Evolutionary conservation across 1,139 yeast genomes (phyloP).

Genomic region (Diutina neorugosa): DNA sequence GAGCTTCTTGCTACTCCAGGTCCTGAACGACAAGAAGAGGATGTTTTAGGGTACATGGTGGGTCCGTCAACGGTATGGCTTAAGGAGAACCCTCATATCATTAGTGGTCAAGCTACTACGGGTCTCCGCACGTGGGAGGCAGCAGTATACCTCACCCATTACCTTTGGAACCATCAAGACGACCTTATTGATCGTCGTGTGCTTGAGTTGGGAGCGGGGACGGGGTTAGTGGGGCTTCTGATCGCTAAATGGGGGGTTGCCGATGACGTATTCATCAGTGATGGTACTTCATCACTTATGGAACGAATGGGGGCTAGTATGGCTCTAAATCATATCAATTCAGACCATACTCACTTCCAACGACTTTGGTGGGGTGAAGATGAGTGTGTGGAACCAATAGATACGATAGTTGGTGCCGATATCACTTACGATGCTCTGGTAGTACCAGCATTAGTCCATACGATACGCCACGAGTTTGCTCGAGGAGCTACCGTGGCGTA

Average conservation of each 20-base stretch:
- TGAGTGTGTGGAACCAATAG: conserved; percentile 20
- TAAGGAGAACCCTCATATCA: conserved; percentile 49
- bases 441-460: conserved; percentile 41
- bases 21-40: not conserved
- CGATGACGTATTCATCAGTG: conserved; percentile 44
- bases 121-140: conserved; percentile 96
- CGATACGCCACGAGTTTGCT: conserved; percentile 18
- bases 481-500: conserved; percentile 15
- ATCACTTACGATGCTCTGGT: conserved; percentile 67
- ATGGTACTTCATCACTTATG: conserved; percentile 37
- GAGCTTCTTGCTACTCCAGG: not conserved
- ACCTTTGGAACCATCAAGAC: conserved; percentile 12
- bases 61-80: conserved; percentile 24
- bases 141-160: conserved; percentile 52
- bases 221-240: conserved; percentile 70
- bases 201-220: conserved; percentile 81
- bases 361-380: conserved; percentile 49
- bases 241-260: conserved; percentile 17
- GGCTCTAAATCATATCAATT: not conserved
- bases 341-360: conserved; percentile 15
- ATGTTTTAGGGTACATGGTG: not conserved
- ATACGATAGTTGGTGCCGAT: conserved; percentile 56
- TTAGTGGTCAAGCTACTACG: conserved; percentile 70
- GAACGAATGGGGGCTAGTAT: not conserved
- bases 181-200: conserved; percentile 14